Conservation (phyloP, 2,329 filamentous ascomycete species). For the Cryphonectria naterciae region DNA sequence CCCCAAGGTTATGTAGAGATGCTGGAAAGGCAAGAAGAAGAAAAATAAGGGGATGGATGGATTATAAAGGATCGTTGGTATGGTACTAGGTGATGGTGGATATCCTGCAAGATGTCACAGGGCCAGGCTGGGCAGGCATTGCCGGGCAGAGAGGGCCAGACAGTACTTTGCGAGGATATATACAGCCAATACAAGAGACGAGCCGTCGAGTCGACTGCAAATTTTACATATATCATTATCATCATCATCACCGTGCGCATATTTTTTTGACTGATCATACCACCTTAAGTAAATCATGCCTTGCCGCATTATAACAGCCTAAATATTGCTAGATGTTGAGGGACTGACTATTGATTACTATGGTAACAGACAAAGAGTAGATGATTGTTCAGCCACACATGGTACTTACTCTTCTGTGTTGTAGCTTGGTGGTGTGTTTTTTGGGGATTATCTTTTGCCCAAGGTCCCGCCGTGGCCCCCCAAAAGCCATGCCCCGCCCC, state of each 20-base stretch:
- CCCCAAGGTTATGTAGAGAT: not conserved
- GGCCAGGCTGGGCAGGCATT: not conserved
- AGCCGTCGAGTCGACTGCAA: not conserved
- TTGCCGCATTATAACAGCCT: not conserved
- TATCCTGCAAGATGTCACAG: not conserved
- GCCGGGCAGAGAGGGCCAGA: constrained; percentile 7
- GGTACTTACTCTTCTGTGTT: no score
- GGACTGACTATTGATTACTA: no score
- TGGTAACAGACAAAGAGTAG: no score
- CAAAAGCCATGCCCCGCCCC: not conserved
- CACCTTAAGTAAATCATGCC: not conserved
- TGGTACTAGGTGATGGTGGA: not conserved
- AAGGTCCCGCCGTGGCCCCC: not conserved
- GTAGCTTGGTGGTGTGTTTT: no score
- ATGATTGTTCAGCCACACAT: no score
- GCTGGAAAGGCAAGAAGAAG: not conserved
- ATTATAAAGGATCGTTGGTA: not conserved
- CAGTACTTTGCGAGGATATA: constrained; percentile 8
- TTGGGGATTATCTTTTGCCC: not conserved
- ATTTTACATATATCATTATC: not conserved
- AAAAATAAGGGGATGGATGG: not conserved
- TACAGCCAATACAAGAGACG: not conserved
- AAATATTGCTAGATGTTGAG: not conserved
- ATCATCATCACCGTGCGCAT: not conserved
- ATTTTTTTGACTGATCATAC: not conserved